Percentiles rank a stretch among this genome's conserved stretches.
These are phyloP conservation scores for Lentinus brumalis DNA, from an alignment of 768 basidiomycete species.

Conservation along the genomic window DNA sequence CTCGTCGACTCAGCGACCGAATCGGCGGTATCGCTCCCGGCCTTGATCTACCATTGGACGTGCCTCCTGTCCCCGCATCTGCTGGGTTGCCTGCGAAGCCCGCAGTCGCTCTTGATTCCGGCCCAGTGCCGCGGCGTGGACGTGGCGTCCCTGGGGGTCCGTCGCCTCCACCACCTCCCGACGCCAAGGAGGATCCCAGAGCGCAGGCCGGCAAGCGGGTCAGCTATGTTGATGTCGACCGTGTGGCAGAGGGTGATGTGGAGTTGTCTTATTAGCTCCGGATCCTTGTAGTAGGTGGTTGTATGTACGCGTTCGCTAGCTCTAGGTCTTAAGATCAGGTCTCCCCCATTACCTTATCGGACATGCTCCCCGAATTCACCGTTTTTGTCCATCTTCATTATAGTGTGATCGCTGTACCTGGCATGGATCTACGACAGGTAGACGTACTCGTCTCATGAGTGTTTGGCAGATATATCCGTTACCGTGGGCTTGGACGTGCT, in stretches of 20 bases:
- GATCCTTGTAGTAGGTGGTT: slow-evolving; percentile 20
- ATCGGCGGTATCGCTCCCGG: slow-evolving; percentile 74
- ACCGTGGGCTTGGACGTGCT: too few relatives aligned
- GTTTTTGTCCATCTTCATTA: too few relatives aligned
- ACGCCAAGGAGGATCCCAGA: slow-evolving; percentile 90
- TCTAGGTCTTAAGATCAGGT: too few relatives aligned
- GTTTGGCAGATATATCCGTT: too few relatives aligned
- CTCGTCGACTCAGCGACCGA: slow-evolving; percentile 74
- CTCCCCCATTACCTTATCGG: too few relatives aligned
- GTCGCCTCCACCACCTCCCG: slow-evolving; percentile 80
- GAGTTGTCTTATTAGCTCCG: slow-evolving; percentile 39
- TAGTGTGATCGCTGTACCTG: too few relatives aligned
- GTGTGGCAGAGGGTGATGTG: slow-evolving; percentile 72
- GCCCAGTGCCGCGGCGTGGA: slow-evolving; percentile 45
- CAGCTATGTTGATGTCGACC: slow-evolving; percentile 95
- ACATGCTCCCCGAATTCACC: too few relatives aligned
- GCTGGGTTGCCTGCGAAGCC: slow-evolving; percentile 85
- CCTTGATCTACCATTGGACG: slow-evolving; percentile 41
- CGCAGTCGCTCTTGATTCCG: slow-evolving; percentile 44
- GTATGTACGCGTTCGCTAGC: slow-evolving; percentile 7
- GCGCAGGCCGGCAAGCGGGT: slow-evolving; percentile 87
- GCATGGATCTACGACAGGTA: too few relatives aligned
- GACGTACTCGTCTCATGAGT: too few relatives aligned
- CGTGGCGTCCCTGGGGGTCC: slow-evolving; percentile 50
- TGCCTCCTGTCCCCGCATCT: slow-evolving; percentile 49